phyloP scores from a whole-genome alignment of 2,329 filamentous ascomycete genomes.

The Trichoderma sp. region DNA sequence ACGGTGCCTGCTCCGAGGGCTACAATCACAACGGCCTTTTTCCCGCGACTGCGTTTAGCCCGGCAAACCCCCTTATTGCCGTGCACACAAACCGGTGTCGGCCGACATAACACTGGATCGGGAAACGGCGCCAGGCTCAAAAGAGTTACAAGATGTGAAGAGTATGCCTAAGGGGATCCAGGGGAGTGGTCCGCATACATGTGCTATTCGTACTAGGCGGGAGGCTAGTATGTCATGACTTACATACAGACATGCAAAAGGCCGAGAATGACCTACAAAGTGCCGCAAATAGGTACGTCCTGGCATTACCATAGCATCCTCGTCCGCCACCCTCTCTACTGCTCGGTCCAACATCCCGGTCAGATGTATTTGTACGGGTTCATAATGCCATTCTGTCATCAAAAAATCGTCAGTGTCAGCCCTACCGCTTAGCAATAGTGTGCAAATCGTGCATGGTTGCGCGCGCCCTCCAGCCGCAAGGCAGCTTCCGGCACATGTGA shows the following conservation, averaged over 20 bases:
- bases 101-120: conserved; percentile 19
- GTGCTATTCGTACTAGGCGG: neutral
- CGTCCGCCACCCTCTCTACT: conserved; percentile 14
- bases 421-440: conserved; percentile 27
- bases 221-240: conserved; percentile 15
- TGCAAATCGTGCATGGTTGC: neutral
- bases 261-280: conserved; percentile 7
- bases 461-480: conserved; percentile 7
- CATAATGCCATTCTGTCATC: conserved; percentile 87
- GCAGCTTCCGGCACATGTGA: neutral
- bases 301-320: conserved; percentile 12
- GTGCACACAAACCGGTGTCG: conserved; percentile 13
- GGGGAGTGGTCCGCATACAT: conserved; percentile 16
- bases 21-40: neutral
- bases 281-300: neutral
- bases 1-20: neutral
- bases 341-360: conserved; percentile 16
- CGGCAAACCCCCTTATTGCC: neutral
- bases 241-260: conserved; percentile 24
- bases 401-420: conserved; percentile 37
- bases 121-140: conserved; percentile 23
- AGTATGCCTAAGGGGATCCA: conserved; percentile 27
- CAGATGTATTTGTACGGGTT: conserved; percentile 97
- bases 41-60: neutral
- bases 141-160: conserved; percentile 28